phyloP scores from a whole-genome alignment of 1,284 basidiomycete species.

The Anthracocystis panici-leucophaei region DNA sequence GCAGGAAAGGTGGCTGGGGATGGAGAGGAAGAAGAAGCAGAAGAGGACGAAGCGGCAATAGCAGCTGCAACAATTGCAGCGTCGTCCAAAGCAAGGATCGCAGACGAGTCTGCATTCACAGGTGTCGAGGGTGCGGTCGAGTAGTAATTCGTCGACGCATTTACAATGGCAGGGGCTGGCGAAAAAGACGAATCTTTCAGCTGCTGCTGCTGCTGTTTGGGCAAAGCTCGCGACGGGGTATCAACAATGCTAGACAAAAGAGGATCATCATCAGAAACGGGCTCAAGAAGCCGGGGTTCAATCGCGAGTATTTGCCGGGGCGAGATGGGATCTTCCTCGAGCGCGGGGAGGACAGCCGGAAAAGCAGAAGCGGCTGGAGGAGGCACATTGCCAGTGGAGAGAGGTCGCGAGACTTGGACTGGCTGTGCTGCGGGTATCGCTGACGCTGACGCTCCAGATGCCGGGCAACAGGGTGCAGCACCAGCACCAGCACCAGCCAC shows the following conservation, averaged over 20 bases:
- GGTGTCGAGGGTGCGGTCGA: constrained; percentile 27
- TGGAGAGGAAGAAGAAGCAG: constrained; percentile 3
- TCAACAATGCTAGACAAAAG: not conserved
- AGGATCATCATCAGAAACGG: not conserved
- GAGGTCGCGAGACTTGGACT: constrained; percentile 6
- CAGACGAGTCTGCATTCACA: constrained; percentile 13
- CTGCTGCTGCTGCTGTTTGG: not conserved
- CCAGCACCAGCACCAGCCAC: constrained; percentile 6
- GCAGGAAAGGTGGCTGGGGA: not conserved
- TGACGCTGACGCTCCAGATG: constrained; percentile 25
- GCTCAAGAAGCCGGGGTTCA: constrained; percentile 2
- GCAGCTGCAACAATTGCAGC: not conserved
- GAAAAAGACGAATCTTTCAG: not conserved
- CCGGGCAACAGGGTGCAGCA: not conserved
- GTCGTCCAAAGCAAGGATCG: constrained; percentile 8
- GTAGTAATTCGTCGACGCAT: constrained; percentile 10
- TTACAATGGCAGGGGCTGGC: not conserved
- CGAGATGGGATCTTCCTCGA: constrained; percentile 1
- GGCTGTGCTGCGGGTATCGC: constrained; percentile 12
- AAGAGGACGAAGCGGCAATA: not conserved
- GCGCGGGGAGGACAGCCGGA: not conserved
- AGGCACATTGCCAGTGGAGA: constrained; percentile 2
- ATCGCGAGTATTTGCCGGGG: not conserved
- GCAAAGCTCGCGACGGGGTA: constrained; percentile 6
- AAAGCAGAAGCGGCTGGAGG: constrained; percentile 7